Percentiles rank a stretch among this genome's conserved stretches.
phyloP scores from a whole-genome alignment of 2,329 filamentous ascomycete species.

The Knufia petricola region DNA sequence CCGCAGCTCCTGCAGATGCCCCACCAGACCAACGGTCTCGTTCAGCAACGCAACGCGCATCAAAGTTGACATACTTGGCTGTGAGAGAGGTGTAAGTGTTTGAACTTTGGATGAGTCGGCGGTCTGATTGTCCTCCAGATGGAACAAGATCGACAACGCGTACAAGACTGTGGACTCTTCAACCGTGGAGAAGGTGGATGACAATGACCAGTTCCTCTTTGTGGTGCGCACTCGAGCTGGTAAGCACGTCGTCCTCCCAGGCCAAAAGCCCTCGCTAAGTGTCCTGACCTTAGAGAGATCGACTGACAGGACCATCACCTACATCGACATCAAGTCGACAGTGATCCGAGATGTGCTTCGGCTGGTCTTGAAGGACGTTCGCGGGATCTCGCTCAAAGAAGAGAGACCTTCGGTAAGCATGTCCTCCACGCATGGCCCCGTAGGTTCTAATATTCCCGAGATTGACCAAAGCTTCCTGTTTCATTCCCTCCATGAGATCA shows the following conservation, averaged over 20 bases:
- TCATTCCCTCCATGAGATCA: conserved; percentile 22
- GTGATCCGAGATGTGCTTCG: conserved; percentile 26
- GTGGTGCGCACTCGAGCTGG: conserved; percentile 7
- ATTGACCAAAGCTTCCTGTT: conserved; percentile 21
- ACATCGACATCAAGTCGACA: conserved; percentile 28
- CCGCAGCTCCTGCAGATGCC: too few relatives aligned
- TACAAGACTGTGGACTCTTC: too few relatives aligned
- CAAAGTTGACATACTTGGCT: too few relatives aligned
- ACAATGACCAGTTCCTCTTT: too few relatives aligned
- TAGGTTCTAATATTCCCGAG: conserved; percentile 10
- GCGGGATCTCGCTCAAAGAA: conserved; percentile 25
- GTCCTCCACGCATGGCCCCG: not conserved
- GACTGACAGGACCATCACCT: not conserved
- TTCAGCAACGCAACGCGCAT: too few relatives aligned
- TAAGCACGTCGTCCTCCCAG: conserved; percentile 8
- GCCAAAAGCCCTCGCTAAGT: too few relatives aligned
- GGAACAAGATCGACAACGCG: too few relatives aligned
- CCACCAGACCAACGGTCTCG: too few relatives aligned
- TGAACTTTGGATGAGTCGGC: too few relatives aligned
- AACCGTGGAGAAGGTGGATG: too few relatives aligned
- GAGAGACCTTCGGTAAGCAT: conserved; percentile 26
- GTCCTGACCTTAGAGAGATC: not conserved
- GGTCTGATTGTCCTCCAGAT: too few relatives aligned
- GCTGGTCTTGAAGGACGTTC: conserved; percentile 25
- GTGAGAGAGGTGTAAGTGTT: too few relatives aligned